Conservation (phyloP, 345 rosid genomes). For the Raphanus raphanistrum region DNA sequence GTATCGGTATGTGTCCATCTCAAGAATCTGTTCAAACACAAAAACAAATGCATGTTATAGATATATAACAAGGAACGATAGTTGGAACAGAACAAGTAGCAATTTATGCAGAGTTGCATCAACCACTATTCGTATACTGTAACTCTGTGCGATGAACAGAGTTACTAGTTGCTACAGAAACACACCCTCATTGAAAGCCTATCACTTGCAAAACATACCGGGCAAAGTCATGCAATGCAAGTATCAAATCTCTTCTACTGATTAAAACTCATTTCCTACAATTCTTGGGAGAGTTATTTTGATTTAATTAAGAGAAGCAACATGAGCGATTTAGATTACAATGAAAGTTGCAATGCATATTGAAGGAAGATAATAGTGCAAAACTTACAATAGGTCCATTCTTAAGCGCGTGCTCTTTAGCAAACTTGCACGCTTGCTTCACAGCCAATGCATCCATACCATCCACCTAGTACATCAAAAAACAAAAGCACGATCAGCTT, state of each 20-base stretch:
- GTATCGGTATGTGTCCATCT: slow-evolving; percentile 95
- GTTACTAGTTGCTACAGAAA: slow-evolving; percentile 3
- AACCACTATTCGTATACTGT: too few species aligned
- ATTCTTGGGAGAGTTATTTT: neutral
- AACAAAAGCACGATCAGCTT: neutral
- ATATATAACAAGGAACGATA: too few species aligned
- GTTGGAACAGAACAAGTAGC: too few species aligned
- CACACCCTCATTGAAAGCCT: neutral
- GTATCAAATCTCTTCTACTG: neutral
- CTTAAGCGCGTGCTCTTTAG: slow-evolving; percentile 78
- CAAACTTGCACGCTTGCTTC: slow-evolving; percentile 88
- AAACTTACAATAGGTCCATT: slow-evolving; percentile 89
- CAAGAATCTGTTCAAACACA: slow-evolving; percentile 66
- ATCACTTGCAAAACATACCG: neutral
- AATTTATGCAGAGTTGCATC: too few species aligned
- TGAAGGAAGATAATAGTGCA: neutral
- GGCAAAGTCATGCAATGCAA: neutral
- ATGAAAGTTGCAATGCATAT: neutral
- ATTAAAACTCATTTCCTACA: neutral
- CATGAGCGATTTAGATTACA: neutral
- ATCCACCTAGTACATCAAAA: slow-evolving; percentile 56
- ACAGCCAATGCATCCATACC: slow-evolving; percentile 94
- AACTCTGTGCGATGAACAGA: neutral
- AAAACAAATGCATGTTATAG: neutral
- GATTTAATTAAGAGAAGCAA: neutral